Evolutionary conservation across 2,329 filamentous ascomycete genomes (phyloP), one percentile per base, ranked within the genome.

Genomic region (Arthrobotrys musiformis): DNA sequence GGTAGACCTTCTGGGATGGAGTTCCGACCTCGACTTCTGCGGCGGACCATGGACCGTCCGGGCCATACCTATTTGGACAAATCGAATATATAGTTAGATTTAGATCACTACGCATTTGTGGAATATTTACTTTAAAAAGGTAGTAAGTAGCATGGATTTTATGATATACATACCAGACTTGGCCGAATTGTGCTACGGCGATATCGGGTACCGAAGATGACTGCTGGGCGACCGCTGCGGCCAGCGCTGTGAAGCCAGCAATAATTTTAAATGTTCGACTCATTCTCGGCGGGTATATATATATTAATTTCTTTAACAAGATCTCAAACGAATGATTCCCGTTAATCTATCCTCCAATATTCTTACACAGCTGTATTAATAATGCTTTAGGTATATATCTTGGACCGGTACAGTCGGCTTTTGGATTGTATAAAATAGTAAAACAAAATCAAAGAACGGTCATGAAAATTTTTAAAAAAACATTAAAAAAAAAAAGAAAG

Each of bases 101-200:
- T 56, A 56, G 28, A n/a, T 1, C 4, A 30, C 4, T 52, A 22
- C 13, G 6, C 13, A n/a, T 6, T n/a, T n/a, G n/a, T n/a, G n/a
- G 24, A 17, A n/a, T 17, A 52, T 9, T n/a, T n/a, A n/a, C 3
- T 24, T 30, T 5, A 30, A 8, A 28, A n/a, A 50, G 24, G 6
- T 22, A 9, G 19, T n/a, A 44, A 13, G n/a, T 2, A 24, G 1
- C 44, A 35, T 35, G 30, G 5, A 35, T 35, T 35, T 6, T 5
- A 11, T 48, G 4, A 48, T 24, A 4, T 42, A 40, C 64, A 7
- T 66, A 77, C 73, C 73, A 77, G 22, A 22, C 58, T 24, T 70
- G 66, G 7, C 73, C 73, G 22, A 77, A 77, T 35, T 77, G 73
- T n/a, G 66, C 66, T 15, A 77, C 44, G 30, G 73, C 73, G 9